Evolutionary conservation across 352 stramenopile species (phyloP).

Genomic region (Pythium brassicae): DNA sequence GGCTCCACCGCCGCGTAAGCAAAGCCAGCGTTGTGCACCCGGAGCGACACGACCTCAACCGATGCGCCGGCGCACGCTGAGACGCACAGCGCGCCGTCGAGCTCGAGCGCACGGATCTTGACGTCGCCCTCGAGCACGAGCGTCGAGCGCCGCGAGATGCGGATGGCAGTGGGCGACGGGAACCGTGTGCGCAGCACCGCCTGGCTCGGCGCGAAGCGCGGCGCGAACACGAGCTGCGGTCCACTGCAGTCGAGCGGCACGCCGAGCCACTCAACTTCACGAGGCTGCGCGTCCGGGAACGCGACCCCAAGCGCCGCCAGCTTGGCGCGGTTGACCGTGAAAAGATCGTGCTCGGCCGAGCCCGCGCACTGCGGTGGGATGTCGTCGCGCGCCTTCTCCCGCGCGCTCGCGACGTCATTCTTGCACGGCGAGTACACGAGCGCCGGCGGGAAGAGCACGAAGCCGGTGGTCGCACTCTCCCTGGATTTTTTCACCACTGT

Average conservation of each 20-base stretch:
- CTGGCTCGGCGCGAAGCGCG: constrained; percentile 33
- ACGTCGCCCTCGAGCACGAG: constrained; percentile 50
- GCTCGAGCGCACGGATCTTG: constrained; percentile 28
- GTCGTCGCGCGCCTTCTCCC: constrained; percentile 40
- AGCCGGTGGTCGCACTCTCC: constrained; percentile 18
- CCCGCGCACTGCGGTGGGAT: constrained; percentile 61
- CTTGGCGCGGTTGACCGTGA: constrained; percentile 40
- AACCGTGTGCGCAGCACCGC: constrained; percentile 27
- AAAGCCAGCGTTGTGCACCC: constrained; percentile 43
- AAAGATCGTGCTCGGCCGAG: constrained; percentile 64
- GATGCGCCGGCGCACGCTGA: constrained; percentile 32
- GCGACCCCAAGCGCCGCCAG: constrained; percentile 24
- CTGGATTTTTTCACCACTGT: no score
- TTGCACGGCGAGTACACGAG: constrained; percentile 78
- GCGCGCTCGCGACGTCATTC: constrained; percentile 56
- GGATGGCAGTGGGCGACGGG: constrained; percentile 18
- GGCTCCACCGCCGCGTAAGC: constrained; percentile 28
- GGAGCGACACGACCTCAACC: constrained; percentile 36
- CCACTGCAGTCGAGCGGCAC: constrained; percentile 41
- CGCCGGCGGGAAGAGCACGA: constrained; percentile 49
- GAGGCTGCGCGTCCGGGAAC: constrained; percentile 1
- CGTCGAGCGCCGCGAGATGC: constrained; percentile 44
- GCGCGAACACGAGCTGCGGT: constrained; percentile 41
- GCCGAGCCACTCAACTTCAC: constrained; percentile 28
- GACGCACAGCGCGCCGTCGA: constrained; percentile 55